Percentiles rank a stretch among this genome's conserved stretches.
Evolutionary conservation across 2,329 filamentous ascomycete species (phyloP).

Genomic region (Alternaria rosae): DNA sequence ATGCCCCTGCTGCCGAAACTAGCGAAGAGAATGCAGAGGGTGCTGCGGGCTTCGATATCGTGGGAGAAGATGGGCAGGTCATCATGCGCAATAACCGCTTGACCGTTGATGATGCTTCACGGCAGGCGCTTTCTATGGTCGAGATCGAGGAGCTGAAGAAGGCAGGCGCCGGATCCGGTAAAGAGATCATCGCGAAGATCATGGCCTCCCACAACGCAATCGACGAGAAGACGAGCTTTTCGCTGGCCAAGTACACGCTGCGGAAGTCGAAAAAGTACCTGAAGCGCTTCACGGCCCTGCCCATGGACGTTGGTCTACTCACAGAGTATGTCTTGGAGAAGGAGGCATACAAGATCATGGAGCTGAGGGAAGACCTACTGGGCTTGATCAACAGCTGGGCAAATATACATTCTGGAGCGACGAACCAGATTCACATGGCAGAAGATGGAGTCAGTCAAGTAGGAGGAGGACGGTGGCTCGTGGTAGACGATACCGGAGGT

Average conservation of each 20-base stretch:
- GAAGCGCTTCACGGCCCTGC: conserved; percentile 82
- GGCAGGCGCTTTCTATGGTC: conserved; percentile 77
- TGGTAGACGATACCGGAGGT: conserved; percentile 87
- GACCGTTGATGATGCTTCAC: conserved; percentile 67
- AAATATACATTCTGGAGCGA: conserved; percentile 80
- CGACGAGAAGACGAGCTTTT: conserved; percentile 93
- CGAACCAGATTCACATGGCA: conserved; percentile 36
- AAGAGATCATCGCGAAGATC: conserved; percentile 91
- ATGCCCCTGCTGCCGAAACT: conserved; percentile 49
- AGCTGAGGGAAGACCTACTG: conserved; percentile 83
- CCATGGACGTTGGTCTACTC: conserved; percentile 79
- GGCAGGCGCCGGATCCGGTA: conserved; percentile 78
- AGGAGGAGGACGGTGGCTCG: conserved; percentile 73
- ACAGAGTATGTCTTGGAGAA: conserved; percentile 82
- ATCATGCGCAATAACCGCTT: conserved; percentile 69
- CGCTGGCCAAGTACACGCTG: conserved; percentile 93
- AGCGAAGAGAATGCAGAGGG: conserved; percentile 45
- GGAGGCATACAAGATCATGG: conserved; percentile 81
- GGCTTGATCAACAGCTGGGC: conserved; percentile 86
- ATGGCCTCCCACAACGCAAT: conserved; percentile 87
- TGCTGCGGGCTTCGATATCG: conserved; percentile 54
- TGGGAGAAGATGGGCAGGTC: conserved; percentile 57
- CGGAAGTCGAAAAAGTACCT: conserved; percentile 95
- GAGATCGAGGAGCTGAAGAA: conserved; percentile 77
- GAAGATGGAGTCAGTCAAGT: conserved; percentile 47